Conservation (phyloP, 805 yeast species). For the Starmerella vitae region DNA sequence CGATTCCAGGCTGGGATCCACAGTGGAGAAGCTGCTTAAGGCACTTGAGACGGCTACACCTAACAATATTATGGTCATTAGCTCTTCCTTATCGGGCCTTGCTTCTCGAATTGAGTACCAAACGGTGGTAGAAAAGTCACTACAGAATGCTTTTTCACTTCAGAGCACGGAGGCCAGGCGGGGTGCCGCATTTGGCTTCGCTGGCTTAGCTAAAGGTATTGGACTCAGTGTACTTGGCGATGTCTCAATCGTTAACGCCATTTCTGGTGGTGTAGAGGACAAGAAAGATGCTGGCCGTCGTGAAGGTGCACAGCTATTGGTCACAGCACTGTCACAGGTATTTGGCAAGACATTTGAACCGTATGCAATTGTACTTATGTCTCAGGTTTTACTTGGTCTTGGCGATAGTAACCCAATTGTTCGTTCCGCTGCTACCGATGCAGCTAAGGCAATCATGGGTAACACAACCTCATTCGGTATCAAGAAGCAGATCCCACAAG, state of each 20-base stretch:
- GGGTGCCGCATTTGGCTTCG: slow-evolving; percentile 93
- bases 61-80: slow-evolving; percentile 44
- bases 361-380: slow-evolving; percentile 76
- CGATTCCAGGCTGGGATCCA: slow-evolving; percentile 51
- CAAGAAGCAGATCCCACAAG: slow-evolving; percentile 78
- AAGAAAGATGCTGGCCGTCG: slow-evolving; percentile 59
- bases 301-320: slow-evolving; percentile 77
- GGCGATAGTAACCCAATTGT: slow-evolving; percentile 83
- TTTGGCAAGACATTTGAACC: slow-evolving; percentile 81
- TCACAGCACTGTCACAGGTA: slow-evolving; percentile 68
- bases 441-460: slow-evolving; percentile 80
- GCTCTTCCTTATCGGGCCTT: slow-evolving; percentile 75
- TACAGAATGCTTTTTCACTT: slow-evolving; percentile 46
- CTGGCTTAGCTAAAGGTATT: slow-evolving; percentile 83
- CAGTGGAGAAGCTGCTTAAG: slow-evolving; percentile 53
- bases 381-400: slow-evolving; percentile 60
- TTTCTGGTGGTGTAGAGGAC: slow-evolving; percentile 78
- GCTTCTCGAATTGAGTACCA: slow-evolving; percentile 32
- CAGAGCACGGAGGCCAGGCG: slow-evolving; percentile 39
- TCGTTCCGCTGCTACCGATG: slow-evolving; percentile 74
- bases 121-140: slow-evolving; percentile 42
- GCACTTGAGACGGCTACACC: slow-evolving; percentile 82
- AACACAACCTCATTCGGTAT: slow-evolving; percentile 87
- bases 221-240: slow-evolving; percentile 70
- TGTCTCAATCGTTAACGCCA: slow-evolving; percentile 58